These are phyloP conservation scores for Acer saccharum DNA, from an alignment of 345 rosid genomes.

Conservation along the genomic window DNA sequence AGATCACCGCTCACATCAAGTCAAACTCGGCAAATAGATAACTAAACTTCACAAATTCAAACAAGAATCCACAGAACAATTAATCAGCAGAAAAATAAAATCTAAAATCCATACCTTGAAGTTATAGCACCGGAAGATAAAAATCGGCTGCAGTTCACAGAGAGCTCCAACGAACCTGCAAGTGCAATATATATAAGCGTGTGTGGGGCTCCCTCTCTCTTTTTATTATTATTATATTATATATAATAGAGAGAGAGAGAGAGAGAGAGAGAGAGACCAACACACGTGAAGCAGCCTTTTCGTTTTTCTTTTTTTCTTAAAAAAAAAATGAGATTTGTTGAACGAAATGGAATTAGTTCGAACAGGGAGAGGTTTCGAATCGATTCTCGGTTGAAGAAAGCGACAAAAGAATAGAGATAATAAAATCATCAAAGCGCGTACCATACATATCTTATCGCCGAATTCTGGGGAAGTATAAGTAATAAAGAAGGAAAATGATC, in stretches of 20 bases:
- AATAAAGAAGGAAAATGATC: neutral
- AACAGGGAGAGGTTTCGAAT: neutral
- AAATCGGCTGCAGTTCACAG: neutral
- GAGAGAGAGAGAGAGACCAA: neutral
- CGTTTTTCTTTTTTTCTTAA: neutral
- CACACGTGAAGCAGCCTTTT: neutral
- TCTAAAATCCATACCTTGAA: neutral
- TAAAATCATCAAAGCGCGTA: conserved; percentile 1
- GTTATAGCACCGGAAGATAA: neutral
- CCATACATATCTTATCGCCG: conserved; percentile 16
- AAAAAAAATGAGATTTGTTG: neutral
- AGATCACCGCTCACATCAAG: no score
- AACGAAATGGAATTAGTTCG: neutral
- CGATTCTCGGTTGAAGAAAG: neutral
- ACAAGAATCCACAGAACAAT: neutral
- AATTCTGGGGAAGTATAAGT: neutral
- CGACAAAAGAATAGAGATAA: neutral
- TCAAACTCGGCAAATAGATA: neutral
- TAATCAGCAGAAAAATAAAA: neutral
- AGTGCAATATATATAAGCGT: neutral
- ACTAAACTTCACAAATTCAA: neutral
- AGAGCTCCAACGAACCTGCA: neutral
- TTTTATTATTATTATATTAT: neutral
- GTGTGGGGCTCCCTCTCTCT: neutral
- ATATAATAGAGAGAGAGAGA: neutral